phyloP scores from a whole-genome alignment of 1,284 basidiomycete species.

The Ceratobasidium sp. region DNA sequence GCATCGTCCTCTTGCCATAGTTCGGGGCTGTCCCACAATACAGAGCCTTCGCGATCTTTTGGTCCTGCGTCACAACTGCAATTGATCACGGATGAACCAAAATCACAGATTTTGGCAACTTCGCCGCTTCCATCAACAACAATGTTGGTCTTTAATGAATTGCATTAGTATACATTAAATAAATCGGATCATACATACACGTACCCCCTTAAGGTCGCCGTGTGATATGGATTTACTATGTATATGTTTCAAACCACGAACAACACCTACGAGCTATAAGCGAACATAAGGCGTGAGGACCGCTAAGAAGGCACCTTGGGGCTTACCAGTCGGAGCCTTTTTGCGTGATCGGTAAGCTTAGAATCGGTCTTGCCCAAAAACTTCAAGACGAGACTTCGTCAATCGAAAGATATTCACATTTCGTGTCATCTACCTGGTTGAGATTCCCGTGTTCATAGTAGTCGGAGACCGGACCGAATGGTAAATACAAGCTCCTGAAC shows the following conservation, averaged over 20 bases:
- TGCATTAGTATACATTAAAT: background rate
- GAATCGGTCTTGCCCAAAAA: constrained; percentile 4
- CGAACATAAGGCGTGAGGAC: background rate
- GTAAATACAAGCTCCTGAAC: constrained; percentile 9
- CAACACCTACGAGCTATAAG: constrained; percentile 12
- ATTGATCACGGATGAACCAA: constrained; percentile 21
- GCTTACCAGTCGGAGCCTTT: background rate
- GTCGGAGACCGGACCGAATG: background rate
- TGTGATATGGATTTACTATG: constrained; percentile 24
- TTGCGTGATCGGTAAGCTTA: background rate
- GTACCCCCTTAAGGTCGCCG: constrained; percentile 31
- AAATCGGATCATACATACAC: background rate
- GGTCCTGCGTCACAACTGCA: constrained; percentile 18
- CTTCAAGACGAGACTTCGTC: background rate
- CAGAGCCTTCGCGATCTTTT: constrained; percentile 4
- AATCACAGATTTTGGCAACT: constrained; percentile 30
- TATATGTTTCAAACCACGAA: constrained; percentile 16
- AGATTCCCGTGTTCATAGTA: constrained; percentile 19
- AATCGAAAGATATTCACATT: too few species aligned
- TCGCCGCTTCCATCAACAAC: constrained; percentile 10
- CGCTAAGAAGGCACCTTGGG: background rate
- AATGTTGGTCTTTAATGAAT: constrained; percentile 1
- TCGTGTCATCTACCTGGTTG: background rate
- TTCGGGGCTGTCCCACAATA: constrained; percentile 34
- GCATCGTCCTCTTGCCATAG: constrained; percentile 1